These are phyloP conservation scores for Fusarium caatingaense DNA, from an alignment of 2,329 filamentous ascomycete species.

Conservation along the genomic window DNA sequence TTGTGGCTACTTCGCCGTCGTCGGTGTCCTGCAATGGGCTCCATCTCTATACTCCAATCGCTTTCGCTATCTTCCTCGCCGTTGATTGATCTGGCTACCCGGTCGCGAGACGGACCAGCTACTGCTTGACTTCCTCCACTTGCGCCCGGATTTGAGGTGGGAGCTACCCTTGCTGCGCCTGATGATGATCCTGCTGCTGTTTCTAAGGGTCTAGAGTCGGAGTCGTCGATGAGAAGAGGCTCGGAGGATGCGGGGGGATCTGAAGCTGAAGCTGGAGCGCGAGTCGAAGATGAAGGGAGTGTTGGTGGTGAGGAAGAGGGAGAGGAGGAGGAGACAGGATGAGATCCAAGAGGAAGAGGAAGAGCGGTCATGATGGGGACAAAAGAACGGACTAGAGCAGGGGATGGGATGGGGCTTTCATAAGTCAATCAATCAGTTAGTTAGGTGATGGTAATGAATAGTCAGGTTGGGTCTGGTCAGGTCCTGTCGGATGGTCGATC, in stretches of 20 bases:
- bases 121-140: conserved; percentile 27
- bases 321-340: conserved; percentile 27
- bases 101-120: conserved; percentile 36
- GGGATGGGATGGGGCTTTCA: conserved; percentile 40
- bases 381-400: conserved; percentile 37
- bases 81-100: conserved; percentile 24
- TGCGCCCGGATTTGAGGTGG: conserved; percentile 11
- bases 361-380: conserved; percentile 42
- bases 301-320: conserved; percentile 26
- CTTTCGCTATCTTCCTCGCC: conserved; percentile 52
- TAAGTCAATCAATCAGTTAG: conserved; percentile 31
- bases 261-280: conserved; percentile 16
- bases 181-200: conserved; percentile 21
- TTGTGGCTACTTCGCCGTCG: conserved; percentile 66
- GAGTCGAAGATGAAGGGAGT: conserved; percentile 21
- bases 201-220: conserved; percentile 12
- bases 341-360: conserved; percentile 33
- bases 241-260: conserved; percentile 19
- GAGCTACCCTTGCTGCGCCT: conserved; percentile 12
- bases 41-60: conserved; percentile 66
- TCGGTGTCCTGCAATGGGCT: conserved; percentile 64
- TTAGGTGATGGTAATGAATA: conserved; percentile 29
- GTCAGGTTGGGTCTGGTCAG: conserved; percentile 15
- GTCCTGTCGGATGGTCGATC: conserved; percentile 16
- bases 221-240: conserved; percentile 19